Percentiles rank a stretch among this genome's conserved stretches.
These are phyloP conservation scores for Pseudomonodictys pantanalensis DNA, from an alignment of 495 filamentous ascomycete genomes.

Conservation along the genomic window DNA sequence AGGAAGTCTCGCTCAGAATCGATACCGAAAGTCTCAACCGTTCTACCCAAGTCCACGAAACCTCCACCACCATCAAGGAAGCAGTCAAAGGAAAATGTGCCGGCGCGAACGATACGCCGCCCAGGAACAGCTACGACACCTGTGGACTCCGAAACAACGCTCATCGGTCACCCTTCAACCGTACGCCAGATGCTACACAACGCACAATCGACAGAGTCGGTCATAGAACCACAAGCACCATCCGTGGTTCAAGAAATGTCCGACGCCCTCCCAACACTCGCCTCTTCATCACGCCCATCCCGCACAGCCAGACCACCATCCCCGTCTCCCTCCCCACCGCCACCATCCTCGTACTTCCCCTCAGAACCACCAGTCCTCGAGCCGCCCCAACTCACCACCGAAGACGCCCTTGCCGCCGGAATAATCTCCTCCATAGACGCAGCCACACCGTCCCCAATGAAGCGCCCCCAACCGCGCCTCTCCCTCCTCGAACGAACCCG, in stretches of 20 bases:
- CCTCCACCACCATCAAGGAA: conserved; percentile 6
- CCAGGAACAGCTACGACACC: conserved; percentile 1
- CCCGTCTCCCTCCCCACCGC: conserved; percentile 2
- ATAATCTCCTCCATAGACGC: conserved; percentile 42
- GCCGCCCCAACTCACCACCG: conserved; percentile 8
- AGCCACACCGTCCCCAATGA: conserved; percentile 40
- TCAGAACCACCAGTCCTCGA: conserved; percentile 20
- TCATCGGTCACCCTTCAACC: conserved; percentile 7
- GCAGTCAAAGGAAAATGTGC: conserved; percentile 6
- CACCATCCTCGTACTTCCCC: conserved; percentile 17
- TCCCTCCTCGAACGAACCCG: conserved; percentile 47
- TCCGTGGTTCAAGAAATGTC: background rate
- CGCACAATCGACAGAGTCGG: background rate
- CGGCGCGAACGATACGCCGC: background rate
- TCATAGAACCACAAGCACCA: background rate
- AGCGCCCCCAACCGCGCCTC: conserved; percentile 32
- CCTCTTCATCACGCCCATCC: background rate
- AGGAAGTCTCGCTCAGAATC: conserved; percentile 25
- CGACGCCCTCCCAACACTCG: conserved; percentile 3
- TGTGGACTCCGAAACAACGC: conserved; percentile 15
- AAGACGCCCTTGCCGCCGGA: conserved; percentile 36
- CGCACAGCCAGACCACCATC: background rate
- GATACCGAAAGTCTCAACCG: conserved; percentile 5
- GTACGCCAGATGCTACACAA: background rate
- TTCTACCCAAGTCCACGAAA: background rate